Conservation (phyloP, 148 eudicot species). For the Dysphania ambrosioides region DNA sequence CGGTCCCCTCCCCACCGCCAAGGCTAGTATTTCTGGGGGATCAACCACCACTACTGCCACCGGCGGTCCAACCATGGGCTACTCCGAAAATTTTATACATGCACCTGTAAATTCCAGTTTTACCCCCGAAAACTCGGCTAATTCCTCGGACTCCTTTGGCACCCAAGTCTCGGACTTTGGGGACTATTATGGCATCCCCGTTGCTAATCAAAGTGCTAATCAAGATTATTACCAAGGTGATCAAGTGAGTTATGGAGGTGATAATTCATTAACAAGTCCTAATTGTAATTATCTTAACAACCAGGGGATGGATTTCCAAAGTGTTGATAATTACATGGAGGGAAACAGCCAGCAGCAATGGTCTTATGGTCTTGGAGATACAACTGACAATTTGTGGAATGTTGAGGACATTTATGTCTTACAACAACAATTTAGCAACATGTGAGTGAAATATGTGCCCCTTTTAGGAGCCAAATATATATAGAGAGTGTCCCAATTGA, state of each 20-base stretch:
- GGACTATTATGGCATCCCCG: slow-evolving; percentile 44
- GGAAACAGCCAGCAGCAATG: slow-evolving; percentile 35
- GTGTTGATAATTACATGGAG: slow-evolving; percentile 26
- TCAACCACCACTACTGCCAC: slow-evolving; percentile 31
- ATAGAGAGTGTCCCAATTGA: neutral
- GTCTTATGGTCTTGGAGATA: slow-evolving; percentile 39
- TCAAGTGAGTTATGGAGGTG: slow-evolving; percentile 31
- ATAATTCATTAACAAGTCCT: slow-evolving; percentile 41
- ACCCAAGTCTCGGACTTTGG: slow-evolving; percentile 59
- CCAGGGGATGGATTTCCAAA: slow-evolving; percentile 38
- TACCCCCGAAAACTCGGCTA: slow-evolving; percentile 59
- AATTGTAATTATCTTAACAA: slow-evolving; percentile 32
- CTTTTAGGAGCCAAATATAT: slow-evolving; percentile 7
- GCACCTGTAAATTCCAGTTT: slow-evolving; percentile 31
- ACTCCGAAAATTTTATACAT: slow-evolving; percentile 21
- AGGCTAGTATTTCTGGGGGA: neutral
- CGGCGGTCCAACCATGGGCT: slow-evolving; percentile 16
- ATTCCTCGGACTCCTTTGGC: slow-evolving; percentile 64
- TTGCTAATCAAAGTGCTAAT: slow-evolving; percentile 28
- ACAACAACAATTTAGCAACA: slow-evolving; percentile 52
- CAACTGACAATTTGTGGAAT: slow-evolving; percentile 61
- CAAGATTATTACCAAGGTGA: slow-evolving; percentile 41
- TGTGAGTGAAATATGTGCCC: slow-evolving; percentile 24
- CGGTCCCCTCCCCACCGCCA: neutral
- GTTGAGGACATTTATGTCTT: slow-evolving; percentile 64